Percentiles rank a stretch among this genome's conserved stretches.
Conservation (phyloP, 345 rosid genomes). For the Barbarea vulgaris region DNA sequence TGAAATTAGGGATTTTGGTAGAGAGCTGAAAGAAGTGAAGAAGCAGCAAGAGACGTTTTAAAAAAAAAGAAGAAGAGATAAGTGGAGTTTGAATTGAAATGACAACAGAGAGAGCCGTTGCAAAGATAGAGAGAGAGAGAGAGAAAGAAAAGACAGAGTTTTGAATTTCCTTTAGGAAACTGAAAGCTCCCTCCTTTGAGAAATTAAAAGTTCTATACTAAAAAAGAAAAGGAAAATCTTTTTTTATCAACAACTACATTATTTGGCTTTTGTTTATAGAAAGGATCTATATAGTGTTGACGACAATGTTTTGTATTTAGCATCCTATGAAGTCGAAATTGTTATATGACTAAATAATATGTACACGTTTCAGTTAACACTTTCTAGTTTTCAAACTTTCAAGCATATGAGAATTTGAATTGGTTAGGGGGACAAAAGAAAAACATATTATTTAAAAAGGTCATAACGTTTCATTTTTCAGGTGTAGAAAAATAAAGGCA, state of each 20-base stretch:
- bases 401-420: constrained; percentile 26
- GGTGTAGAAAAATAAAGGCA: constrained; percentile 33
- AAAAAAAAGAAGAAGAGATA: neutral
- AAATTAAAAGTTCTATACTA: constrained; percentile 23
- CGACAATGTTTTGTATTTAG: constrained; percentile 10
- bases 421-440: constrained; percentile 25
- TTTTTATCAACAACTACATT: neutral
- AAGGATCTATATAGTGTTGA: neutral
- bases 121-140: constrained; percentile 24
- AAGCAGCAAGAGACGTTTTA: constrained; percentile 28
- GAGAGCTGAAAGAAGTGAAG: constrained; percentile 26
- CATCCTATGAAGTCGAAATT: constrained; percentile 17
- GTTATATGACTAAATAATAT: neutral
- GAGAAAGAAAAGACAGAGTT: constrained; percentile 3
- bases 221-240: neutral
- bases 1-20: constrained; percentile 13
- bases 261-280: constrained; percentile 27
- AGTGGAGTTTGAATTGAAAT: constrained; percentile 37
- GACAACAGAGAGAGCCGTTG: constrained; percentile 44
- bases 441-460: constrained; percentile 17
- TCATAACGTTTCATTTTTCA: constrained; percentile 30
- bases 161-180: constrained; percentile 28
- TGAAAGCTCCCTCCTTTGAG: constrained; percentile 37
- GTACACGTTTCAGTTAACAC: neutral
- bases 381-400: constrained; percentile 21